Base-by-base conservation (phyloP, 768 basidiomycete species). In the Pisolithus marmoratus region DNA sequence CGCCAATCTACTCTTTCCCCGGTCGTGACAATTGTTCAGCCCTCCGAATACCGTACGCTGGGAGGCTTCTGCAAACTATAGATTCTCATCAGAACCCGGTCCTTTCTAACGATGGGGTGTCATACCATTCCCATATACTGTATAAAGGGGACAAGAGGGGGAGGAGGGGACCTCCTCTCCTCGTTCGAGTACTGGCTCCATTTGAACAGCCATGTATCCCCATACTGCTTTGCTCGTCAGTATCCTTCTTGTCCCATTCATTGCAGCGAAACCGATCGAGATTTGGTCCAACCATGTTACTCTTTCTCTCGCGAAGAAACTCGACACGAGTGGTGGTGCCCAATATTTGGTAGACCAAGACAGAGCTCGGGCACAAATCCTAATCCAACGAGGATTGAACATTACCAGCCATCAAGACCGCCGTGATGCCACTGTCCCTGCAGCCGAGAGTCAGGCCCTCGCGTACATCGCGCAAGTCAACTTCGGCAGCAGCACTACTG, bases 401-500 rank as follows among this genome's bases (percentile, higher is more conserved):
- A 34, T 15, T 15, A 12, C 14, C 34, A 34, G 34, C 14, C 46
- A 48, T 2, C 49, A 63, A 5, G 50, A 54, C 38, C 55, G 62
- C 38, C 56, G 57, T 23, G 36, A 51, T 27, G 40, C n/a, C n/a
- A 44, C 57, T 49, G 69, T 64, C 49, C 66, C 71, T 22, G 60
- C 73, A 20, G 71, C 76, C 36, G 72, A 74, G 55, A 77, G 78
- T 55, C 67, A 73, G 51, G 70, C 64, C 17, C 68, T 76, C 23
- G 59, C 66, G 20, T 61, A 58, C 51, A 42, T 65, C 46, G 69
- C 78, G 2, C 60, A 69, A 14, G 71, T 82, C 29, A 76, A 73
- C 9, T 74, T 85, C 27, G 84, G 84, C 44, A 75, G 64, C 14
- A 19, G 40, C 19, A 41, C 78, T 20, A 83, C 80, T 4, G 66